phyloP scores from a whole-genome alignment of 164 flowering plant genomes.

The Berberis vulgaris region DNA sequence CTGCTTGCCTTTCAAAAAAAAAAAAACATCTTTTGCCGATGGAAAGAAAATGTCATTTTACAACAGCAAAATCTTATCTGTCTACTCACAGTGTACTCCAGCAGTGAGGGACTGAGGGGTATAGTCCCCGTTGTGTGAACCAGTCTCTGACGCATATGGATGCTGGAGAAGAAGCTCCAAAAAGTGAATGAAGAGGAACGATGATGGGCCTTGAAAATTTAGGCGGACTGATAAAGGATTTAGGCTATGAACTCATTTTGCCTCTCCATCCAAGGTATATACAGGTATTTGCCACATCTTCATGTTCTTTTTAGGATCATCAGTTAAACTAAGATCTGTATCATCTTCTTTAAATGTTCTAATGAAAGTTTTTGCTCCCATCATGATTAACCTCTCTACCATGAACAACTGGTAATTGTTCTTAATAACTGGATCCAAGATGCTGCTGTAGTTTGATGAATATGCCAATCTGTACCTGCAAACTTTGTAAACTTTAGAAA shows the following conservation, averaged over 20 bases:
- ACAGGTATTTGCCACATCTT: slow-evolving; percentile 85
- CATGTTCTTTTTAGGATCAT: slow-evolving; percentile 92
- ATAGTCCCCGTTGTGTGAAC: no score
- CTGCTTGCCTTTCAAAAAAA: no score
- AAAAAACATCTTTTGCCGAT: no score
- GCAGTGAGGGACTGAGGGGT: no score
- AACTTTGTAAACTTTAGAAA: background rate
- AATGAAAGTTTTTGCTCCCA: slow-evolving; percentile 75
- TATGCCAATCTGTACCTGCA: slow-evolving; percentile 90
- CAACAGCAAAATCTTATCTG: no score
- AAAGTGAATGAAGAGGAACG: no score
- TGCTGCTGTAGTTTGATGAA: slow-evolving; percentile 72
- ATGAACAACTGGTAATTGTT: slow-evolving; percentile 93
- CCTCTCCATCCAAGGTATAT: slow-evolving; percentile 46
- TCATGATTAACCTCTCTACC: slow-evolving; percentile 78
- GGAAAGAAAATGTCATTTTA: no score
- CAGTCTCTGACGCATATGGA: no score
- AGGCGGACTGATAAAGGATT: no score
- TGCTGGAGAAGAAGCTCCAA: no score
- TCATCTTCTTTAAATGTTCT: slow-evolving; percentile 72
- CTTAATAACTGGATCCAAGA: slow-evolving; percentile 72
- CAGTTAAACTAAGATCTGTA: slow-evolving; percentile 73
- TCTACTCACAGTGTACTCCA: no score
- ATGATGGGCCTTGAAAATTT: no score
- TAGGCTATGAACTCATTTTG: slow-evolving; percentile 22